These are phyloP conservation scores for Sugiyamaella qingdaonensis DNA, from an alignment of 805 yeast species.

Conservation along the genomic window DNA sequence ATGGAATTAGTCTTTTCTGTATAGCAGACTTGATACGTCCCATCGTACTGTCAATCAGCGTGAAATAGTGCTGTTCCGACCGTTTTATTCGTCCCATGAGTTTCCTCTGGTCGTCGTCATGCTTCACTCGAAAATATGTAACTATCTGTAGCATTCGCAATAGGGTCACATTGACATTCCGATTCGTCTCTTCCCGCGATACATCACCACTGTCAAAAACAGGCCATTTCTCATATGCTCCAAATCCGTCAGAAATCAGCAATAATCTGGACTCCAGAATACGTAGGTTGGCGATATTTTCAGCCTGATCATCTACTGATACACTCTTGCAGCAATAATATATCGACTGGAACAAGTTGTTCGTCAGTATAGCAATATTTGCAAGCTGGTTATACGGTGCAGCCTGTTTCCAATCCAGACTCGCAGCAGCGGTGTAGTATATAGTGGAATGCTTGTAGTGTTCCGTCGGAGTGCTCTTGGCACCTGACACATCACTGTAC, in stretches of 20 bases:
- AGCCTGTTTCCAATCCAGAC: slow-evolving; percentile 7
- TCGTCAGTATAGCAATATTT: neutral
- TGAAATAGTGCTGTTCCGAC: too few relatives aligned
- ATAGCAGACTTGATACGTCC: neutral
- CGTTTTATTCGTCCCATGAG: too few relatives aligned
- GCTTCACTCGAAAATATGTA: neutral
- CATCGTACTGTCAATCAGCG: too few relatives aligned
- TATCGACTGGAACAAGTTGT: slow-evolving; percentile 10
- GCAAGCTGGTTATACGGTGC: slow-evolving; percentile 14
- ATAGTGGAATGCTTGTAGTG: slow-evolving; percentile 11
- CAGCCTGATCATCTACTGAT: slow-evolving; percentile 11
- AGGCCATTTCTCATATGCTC: neutral
- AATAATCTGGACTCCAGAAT: neutral
- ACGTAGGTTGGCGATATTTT: neutral
- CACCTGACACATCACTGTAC: neutral
- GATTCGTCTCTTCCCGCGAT: neutral
- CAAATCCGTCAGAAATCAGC: neutral
- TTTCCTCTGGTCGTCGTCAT: neutral
- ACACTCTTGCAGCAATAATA: slow-evolving; percentile 13
- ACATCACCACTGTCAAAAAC: neutral
- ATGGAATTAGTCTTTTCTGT: neutral
- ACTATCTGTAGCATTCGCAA: neutral
- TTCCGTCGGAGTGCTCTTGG: neutral
- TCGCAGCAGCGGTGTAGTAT: slow-evolving; percentile 11
- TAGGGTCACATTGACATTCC: neutral